Evolutionary conservation across 2,329 filamentous ascomycete genomes (phyloP), one percentile per base, ranked within the genome.

Genomic region (Paraphaeosphaeria sporulosa): DNA sequence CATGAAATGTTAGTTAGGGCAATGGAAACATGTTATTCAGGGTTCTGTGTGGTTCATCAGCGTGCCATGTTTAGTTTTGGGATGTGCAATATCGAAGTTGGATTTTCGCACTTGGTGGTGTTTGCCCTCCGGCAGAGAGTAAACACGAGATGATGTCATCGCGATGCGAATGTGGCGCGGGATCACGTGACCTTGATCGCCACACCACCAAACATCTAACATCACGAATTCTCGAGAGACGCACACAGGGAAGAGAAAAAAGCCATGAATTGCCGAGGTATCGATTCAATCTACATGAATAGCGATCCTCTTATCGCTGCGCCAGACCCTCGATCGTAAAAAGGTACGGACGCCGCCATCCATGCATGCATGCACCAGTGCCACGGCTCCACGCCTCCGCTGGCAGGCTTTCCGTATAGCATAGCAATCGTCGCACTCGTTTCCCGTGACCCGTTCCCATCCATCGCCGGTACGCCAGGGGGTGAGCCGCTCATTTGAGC

Each of bases 401-500:
- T 44, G 42, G 38, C 17, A 40, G 17, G n/a, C 19, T 73, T 66
- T 50, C 55, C 38, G 38, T 44, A 34, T 43, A 34, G 44, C 42
- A 57, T 44, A 55, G 32, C 52, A 66, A 70, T 71, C 71, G 66
- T 73, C 62, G 66, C 68, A 66, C 70, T 72, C 71, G 67, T 73
- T 66, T 62, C 69, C 48, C 32, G 63, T 61, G 64, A 69, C 61
- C 63, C 49, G 42, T 70, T 72, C 71, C 71, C 38, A 40, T n/a
- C n/a, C n/a, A n/a, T n/a, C n/a, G n/a, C 71, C 74, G 70, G 68
- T 40, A 75, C 71, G 71, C 74, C 74, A 36, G 36, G 60, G 63
- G 67, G 66, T 73, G 74, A 77, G 63, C 65, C 81, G 82, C 85
- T 83, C 90, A 94, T 87, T 97, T 97, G 82, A 97, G 89, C 94